Evolutionary conservation across 106 monocot genomes (phyloP).

Genomic region (Dendrobium nobile): DNA sequence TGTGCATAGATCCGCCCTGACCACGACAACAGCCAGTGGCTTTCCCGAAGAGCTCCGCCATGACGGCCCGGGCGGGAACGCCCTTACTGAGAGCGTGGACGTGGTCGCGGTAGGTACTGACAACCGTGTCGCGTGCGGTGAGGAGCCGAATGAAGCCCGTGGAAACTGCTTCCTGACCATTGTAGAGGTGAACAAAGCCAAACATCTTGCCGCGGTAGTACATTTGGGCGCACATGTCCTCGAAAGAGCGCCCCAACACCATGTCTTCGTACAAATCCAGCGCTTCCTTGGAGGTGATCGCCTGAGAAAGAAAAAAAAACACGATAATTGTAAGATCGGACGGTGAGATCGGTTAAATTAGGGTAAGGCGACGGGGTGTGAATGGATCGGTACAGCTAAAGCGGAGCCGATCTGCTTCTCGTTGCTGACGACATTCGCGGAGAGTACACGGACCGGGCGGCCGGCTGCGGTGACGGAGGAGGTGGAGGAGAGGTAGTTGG

Average conservation of each 20-base stretch:
- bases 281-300: constrained; percentile 54
- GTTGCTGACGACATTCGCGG: constrained; percentile 39
- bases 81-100: constrained; percentile 96
- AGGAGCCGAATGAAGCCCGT: constrained; percentile 90
- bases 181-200: constrained; percentile 96
- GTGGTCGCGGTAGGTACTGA: constrained; percentile 95
- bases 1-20: constrained; percentile 99
- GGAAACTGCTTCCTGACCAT: constrained; percentile 95
- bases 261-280: constrained; percentile 95
- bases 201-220: constrained; percentile 99
- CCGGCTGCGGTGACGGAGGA: neutral
- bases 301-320: constrained; percentile 21
- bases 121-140: constrained; percentile 45
- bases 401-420: constrained; percentile 6
- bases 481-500: neutral
- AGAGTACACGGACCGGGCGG: constrained; percentile 26
- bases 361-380: neutral
- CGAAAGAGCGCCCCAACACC: constrained; percentile 73
- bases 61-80: constrained; percentile 68
- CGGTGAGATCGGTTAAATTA: neutral
- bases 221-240: constrained; percentile 99
- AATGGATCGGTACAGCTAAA: neutral
- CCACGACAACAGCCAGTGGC: constrained; percentile 98
- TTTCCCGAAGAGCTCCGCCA: constrained; percentile 98
- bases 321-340: neutral